Evolutionary conservation across 1,139 yeast genomes (phyloP).

Genomic region (Eremothecium coryli): DNA sequence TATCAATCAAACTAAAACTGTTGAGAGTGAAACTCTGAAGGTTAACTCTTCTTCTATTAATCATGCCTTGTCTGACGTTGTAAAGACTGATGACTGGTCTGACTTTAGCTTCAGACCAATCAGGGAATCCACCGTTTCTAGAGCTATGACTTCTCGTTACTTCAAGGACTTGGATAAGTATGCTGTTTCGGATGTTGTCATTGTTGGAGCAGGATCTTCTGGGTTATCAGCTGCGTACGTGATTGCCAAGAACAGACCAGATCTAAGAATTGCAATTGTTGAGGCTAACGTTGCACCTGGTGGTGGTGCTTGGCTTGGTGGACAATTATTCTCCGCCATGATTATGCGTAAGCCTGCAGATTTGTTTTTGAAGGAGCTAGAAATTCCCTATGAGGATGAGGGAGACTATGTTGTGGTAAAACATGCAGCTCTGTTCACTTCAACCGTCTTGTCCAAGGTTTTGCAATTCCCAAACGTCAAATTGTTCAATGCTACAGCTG

Average conservation of each 20-base stretch:
- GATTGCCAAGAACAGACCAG: conserved; percentile 67
- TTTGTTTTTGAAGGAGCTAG: conserved; percentile 54
- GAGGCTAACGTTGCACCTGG: conserved; percentile 73
- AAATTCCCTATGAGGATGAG: conserved; percentile 64
- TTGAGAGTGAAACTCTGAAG: background rate
- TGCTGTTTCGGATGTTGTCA: conserved; percentile 66
- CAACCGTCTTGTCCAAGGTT: conserved; percentile 63
- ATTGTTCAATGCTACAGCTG: conserved; percentile 73
- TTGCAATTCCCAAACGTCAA: conserved; percentile 66
- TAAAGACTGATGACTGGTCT: conserved; percentile 47
- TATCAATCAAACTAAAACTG: background rate
- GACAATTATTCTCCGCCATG: conserved; percentile 75
- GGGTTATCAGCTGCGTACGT: conserved; percentile 70
- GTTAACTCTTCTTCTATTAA: background rate
- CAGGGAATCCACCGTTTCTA: conserved; percentile 70
- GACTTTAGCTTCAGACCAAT: conserved; percentile 61
- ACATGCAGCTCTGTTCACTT: conserved; percentile 71
- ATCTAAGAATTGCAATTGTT: conserved; percentile 62
- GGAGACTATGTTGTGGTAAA: conserved; percentile 75
- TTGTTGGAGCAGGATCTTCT: conserved; percentile 73
- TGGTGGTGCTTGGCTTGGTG: conserved; percentile 77
- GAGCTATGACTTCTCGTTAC: conserved; percentile 75
- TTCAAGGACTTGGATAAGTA: conserved; percentile 65
- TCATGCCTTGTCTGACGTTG: conserved; percentile 34
- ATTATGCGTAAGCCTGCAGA: conserved; percentile 73